Conservation (phyloP, 495 filamentous ascomycete species). For the Glarea lozoyensis region DNA sequence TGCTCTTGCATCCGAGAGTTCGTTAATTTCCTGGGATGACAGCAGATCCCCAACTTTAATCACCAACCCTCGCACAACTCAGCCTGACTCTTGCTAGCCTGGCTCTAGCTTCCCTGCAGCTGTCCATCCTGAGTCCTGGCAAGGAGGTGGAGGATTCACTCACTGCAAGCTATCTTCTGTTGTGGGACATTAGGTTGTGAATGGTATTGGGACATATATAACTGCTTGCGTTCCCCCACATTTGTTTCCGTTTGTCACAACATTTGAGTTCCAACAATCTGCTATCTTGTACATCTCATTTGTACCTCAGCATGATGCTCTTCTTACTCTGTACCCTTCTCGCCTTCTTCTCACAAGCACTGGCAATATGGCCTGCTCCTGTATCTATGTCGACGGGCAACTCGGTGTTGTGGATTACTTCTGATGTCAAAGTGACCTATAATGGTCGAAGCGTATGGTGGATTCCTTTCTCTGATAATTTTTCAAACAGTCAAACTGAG, state of each 20-base stretch:
- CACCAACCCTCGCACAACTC: no score
- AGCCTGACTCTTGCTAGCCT: no score
- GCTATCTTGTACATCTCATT: no score
- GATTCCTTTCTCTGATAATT: slow-evolving; percentile 14
- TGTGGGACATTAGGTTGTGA: no score
- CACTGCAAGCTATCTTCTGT: no score
- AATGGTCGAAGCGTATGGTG: slow-evolving; percentile 44
- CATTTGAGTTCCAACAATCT: not conserved
- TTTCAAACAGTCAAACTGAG: slow-evolving; percentile 24
- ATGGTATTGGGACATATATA: no score
- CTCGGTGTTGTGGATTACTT: slow-evolving; percentile 45
- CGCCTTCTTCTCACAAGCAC: slow-evolving; percentile 3
- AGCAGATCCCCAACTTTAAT: no score
- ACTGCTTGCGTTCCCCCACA: not conserved
- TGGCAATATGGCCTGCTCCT: slow-evolving; percentile 55
- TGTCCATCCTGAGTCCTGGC: no score
- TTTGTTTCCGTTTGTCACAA: not conserved
- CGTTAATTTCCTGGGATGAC: no score
- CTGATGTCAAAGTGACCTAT: slow-evolving; percentile 44
- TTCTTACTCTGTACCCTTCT: slow-evolving; percentile 5
- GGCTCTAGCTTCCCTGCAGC: no score
- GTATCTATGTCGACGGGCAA: slow-evolving; percentile 39
- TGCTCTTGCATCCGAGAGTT: no score
- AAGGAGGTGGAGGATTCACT: no score
- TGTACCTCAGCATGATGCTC: slow-evolving; percentile 16